Evolutionary conservation across 2,329 filamentous ascomycete genomes (phyloP).

Genomic region (Penicillium sp.): DNA sequence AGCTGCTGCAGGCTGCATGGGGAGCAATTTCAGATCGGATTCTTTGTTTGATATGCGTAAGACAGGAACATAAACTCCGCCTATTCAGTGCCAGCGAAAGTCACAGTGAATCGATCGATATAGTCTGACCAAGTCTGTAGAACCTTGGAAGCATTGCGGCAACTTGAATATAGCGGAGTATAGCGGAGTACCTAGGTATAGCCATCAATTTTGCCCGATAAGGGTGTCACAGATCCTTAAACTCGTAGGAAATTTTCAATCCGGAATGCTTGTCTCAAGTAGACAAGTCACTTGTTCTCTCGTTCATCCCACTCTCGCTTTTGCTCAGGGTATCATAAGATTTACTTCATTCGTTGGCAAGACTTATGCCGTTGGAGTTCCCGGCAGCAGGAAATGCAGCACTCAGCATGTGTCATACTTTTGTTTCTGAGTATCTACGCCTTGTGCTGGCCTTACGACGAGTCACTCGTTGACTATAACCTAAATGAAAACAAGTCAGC

Average conservation of each 20-base stretch:
- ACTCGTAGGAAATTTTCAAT: neutral
- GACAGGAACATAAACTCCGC: neutral
- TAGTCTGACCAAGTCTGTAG: neutral
- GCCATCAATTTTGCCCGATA: neutral
- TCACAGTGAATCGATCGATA: neutral
- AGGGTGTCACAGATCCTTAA: neutral
- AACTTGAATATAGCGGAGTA: no score
- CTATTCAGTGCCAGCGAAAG: neutral
- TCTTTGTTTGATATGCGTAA: neutral
- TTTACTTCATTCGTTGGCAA: neutral
- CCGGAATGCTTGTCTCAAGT: neutral
- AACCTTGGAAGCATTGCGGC: no score
- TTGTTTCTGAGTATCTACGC: neutral
- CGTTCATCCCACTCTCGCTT: neutral
- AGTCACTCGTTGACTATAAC: conserved; percentile 34
- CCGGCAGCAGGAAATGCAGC: neutral
- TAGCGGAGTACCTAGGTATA: neutral
- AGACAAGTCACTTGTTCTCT: neutral
- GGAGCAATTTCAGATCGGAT: neutral
- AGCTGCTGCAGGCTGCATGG: neutral
- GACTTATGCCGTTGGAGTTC: neutral
- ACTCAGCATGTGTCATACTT: neutral
- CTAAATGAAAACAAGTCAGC: conserved; percentile 57
- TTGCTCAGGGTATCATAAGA: neutral
- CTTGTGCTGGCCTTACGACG: neutral